Base-by-base conservation (phyloP, 2,329 filamentous ascomycete genomes). In the Penicillium fuscoglaucum region DNA sequence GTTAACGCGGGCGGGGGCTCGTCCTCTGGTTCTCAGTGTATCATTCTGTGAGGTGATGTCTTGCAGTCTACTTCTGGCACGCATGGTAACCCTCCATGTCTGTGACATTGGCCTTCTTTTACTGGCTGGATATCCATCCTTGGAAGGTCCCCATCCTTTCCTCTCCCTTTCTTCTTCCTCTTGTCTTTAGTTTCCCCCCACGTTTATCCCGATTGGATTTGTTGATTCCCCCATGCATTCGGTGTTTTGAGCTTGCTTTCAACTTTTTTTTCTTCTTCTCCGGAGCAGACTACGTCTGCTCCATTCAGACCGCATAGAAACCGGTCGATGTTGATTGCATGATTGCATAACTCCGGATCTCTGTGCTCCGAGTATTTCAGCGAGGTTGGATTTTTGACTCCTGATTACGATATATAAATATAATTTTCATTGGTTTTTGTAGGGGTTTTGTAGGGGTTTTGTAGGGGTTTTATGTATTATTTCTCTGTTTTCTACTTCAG, bases 1-100 rank as follows among this genome's bases (percentile, higher is more conserved):
- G 79, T 80, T 35, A 80, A 80, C 63, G 72, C 76, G 17, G 69
- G 72, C 28, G 68, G 70, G 29, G 67, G 70, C 19, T 74, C 72
- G 46, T 65, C 70, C 17, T 71, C 72, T 45, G 63, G 68, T 19
- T 64, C 63, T 12, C 60, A 66, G 49, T 78, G 76, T 60, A 63
- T 75, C 31, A 77, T 78, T 55, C 66, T 73, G 47, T 78, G 62
- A 68, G 57, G 19, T 41, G 15, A 33, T 48, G 1, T 1, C 7
- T 35, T 33, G 29, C 17, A 6, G 17, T 35, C n/a, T 9, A 17
- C 31, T 19, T 1, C 28, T 21, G 54, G 31, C n/a, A 24, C 13
- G 6, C 43, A 26, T 49, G 10, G 17, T 31, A 28, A 3, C 13
- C 5, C 3, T 40, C 4, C 3, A 21, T 52, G 37, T 17, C 26